phyloP scores from a whole-genome alignment of 257 asterid genomes.

The Solanum sejunctum region DNA sequence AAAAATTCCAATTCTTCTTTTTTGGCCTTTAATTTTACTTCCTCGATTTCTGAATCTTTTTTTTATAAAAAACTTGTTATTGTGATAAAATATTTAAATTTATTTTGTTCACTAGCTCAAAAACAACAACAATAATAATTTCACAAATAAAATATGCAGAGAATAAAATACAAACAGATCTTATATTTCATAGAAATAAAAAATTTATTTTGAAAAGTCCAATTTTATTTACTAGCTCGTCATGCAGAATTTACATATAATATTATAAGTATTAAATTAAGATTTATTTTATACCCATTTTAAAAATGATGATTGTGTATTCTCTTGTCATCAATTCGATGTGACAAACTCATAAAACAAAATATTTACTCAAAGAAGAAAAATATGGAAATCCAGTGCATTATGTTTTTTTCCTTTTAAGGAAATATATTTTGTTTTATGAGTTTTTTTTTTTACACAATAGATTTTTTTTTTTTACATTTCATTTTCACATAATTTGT shows the following conservation, averaged over 20 bases:
- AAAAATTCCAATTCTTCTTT: neutral
- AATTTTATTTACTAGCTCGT: neutral
- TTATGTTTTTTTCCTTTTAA: no score
- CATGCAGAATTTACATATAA: neutral
- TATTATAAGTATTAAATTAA: neutral
- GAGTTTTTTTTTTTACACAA: neutral
- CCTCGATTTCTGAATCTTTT: neutral
- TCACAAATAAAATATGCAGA: rapidly evolving
- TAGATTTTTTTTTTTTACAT: neutral
- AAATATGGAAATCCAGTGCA: no score
- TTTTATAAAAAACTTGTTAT: neutral
- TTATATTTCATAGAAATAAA: no score
- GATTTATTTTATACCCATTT: neutral
- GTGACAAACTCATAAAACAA: no score
- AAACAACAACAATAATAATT: no score
- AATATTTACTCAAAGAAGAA: no score
- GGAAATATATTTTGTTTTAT: no score
- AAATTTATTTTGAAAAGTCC: no score
- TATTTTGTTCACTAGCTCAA: no score
- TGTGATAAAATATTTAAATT: no score
- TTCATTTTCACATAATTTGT: neutral
- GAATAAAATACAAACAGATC: no score
- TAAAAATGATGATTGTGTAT: neutral
- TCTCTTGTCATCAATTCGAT: neutral
- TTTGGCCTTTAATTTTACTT: neutral